Conservation (phyloP, 2,329 filamentous ascomycete species). For the Stromatinia cepivora region DNA sequence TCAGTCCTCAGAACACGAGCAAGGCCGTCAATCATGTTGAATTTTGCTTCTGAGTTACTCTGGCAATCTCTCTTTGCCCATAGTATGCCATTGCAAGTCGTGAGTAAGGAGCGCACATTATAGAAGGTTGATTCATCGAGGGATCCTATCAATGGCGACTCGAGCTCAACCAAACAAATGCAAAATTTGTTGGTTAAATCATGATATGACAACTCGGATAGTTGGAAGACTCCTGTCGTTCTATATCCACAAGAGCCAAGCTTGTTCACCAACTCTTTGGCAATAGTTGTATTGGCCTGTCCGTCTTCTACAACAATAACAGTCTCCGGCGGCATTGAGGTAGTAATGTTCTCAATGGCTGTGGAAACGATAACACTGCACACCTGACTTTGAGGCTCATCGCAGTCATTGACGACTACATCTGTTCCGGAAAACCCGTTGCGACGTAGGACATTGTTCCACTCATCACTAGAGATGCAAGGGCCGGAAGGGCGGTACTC, state of each 20-base stretch:
- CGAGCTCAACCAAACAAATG: background rate
- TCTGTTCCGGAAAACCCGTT: background rate
- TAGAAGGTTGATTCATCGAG: background rate
- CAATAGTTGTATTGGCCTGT: background rate
- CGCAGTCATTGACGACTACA: background rate
- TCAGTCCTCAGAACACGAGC: background rate
- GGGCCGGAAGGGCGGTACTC: background rate
- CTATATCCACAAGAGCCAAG: background rate
- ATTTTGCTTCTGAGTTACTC: background rate
- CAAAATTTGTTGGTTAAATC: background rate
- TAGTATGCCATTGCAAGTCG: background rate
- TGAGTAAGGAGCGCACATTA: background rate
- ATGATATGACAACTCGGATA: background rate
- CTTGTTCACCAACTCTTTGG: background rate
- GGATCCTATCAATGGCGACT: background rate
- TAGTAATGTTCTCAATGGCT: background rate
- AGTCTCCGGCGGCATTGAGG: background rate
- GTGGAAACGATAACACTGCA: background rate
- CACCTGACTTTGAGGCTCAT: background rate
- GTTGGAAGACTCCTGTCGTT: background rate
- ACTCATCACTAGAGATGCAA: background rate
- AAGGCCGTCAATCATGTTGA: slow-evolving; percentile 3
- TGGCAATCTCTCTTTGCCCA: background rate
- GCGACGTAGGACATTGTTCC: background rate
- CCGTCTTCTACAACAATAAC: background rate